phyloP scores from a whole-genome alignment of 2,329 filamentous ascomycete species.

The Cladosporium cucumerinum region DNA sequence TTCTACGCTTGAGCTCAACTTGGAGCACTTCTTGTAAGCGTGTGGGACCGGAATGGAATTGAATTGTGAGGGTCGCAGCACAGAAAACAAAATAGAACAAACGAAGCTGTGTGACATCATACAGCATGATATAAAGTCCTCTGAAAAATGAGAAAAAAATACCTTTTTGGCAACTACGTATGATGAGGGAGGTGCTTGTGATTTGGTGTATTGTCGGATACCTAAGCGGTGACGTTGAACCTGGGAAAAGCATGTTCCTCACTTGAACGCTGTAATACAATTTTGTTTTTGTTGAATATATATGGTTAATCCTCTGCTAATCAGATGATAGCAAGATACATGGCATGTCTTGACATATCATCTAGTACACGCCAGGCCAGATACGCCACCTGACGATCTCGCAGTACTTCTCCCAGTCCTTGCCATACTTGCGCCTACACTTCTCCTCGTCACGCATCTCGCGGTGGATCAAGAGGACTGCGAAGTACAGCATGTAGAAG shows the following conservation, averaged over 20 bases:
- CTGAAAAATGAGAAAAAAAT: background rate
- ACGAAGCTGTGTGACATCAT: constrained; percentile 3
- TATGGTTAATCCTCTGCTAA: background rate
- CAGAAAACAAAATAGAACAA: background rate
- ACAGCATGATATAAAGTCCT: constrained; percentile 4
- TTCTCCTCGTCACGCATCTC: constrained; percentile 87
- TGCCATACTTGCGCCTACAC: constrained; percentile 85
- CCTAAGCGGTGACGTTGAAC: background rate
- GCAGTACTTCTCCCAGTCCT: constrained; percentile 88
- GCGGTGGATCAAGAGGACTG: constrained; percentile 77
- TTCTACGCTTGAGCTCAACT: constrained; percentile 89
- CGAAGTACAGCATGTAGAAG: constrained; percentile 93
- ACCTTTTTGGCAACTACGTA: background rate
- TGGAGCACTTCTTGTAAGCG: constrained; percentile 95
- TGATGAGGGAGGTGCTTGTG: background rate
- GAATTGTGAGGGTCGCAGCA: constrained; percentile 46
- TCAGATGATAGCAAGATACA: background rate
- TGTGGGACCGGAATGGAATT: constrained; percentile 50
- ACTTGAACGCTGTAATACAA: background rate
- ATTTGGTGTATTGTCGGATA: background rate
- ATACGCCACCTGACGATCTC: constrained; percentile 78
- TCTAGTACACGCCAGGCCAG: constrained; percentile 76
- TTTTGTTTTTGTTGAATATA: background rate
- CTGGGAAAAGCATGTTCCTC: background rate
- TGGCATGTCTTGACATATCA: background rate